Percentiles rank a stretch among this genome's conserved stretches.
Conservation (phyloP, 169 alveolate genomes). For the Plasmodium falciparum region DNA sequence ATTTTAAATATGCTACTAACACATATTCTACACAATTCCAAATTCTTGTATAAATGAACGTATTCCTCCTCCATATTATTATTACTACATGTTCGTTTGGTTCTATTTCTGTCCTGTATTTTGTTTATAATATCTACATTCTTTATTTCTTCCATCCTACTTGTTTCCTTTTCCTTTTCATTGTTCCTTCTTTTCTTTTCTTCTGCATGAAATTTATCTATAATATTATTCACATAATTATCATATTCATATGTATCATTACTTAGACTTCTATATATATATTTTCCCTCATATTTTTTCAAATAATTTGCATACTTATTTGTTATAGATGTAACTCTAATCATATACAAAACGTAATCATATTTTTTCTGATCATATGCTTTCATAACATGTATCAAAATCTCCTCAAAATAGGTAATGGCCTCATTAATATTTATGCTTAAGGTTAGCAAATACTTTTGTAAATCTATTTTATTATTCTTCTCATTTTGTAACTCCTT, state of each 20-base stretch:
- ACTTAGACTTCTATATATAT: neutral
- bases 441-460: conserved; percentile 14
- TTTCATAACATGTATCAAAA: conserved; percentile 14
- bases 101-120: neutral
- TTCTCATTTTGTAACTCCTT: conserved; percentile 12
- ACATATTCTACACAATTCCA: conserved; percentile 41
- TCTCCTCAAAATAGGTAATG: conserved; percentile 12
- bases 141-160: too few species aligned
- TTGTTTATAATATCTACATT: too few species aligned
- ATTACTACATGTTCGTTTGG: neutral
- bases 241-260: conserved; percentile 18
- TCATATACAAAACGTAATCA: conserved; percentile 22
- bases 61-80: too few species aligned
- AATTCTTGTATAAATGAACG: neutral
- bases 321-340: neutral
- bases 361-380: conserved; percentile 39
- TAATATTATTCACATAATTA: conserved; percentile 16
- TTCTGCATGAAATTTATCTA: conserved; percentile 27
- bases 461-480: neutral
- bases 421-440: conserved; percentile 58
- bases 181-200: neutral
- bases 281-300: neutral
- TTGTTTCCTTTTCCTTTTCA: neutral
- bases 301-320: neutral
- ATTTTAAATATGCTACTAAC: conserved; percentile 39